Percentiles rank a stretch among this genome's conserved stretches.
These are phyloP conservation scores for Pontederia crassipes DNA, from an alignment of 176 grass and related monocot genomes.

Conservation along the genomic window DNA sequence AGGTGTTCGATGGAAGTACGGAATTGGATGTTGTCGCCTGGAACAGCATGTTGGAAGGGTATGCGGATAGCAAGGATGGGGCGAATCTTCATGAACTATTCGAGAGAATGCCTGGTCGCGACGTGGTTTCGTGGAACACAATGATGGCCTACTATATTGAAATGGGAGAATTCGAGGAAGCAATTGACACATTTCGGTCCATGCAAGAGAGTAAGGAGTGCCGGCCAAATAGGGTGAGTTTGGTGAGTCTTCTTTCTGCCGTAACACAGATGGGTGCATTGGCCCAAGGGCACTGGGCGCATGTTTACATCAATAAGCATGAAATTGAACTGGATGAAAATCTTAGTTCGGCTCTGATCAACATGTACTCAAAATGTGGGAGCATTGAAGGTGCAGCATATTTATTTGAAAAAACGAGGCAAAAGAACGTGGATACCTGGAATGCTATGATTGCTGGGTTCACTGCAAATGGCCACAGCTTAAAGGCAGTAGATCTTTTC, in stretches of 20 bases:
- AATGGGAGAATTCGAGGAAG: constrained; percentile 31
- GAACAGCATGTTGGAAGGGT: constrained; percentile 50
- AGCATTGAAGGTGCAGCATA: constrained; percentile 44
- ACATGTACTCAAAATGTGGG: constrained; percentile 55
- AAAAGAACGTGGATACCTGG: constrained; percentile 31
- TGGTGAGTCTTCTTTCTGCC: constrained; percentile 46
- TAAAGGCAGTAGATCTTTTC: constrained; percentile 39
- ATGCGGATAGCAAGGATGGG: constrained; percentile 22
- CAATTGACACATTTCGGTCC: constrained; percentile 29
- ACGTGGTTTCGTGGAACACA: constrained; percentile 55
- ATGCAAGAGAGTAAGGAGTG: constrained; percentile 32
- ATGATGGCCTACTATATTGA: constrained; percentile 35
- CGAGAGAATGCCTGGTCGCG: constrained; percentile 28
- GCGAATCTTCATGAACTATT: constrained; percentile 36
- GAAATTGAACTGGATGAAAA: constrained; percentile 36
- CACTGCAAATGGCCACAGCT: constrained; percentile 33
- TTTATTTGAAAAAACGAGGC: constrained; percentile 29
- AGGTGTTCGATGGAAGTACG: constrained; percentile 42
- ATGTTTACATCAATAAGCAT: constrained; percentile 37
- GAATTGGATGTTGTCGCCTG: constrained; percentile 33
- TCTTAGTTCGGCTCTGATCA: constrained; percentile 42
- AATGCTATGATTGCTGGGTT: constrained; percentile 52
- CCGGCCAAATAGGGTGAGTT: constrained; percentile 36
- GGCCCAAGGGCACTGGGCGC: constrained; percentile 35
- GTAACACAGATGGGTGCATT: constrained; percentile 37